Evolutionary conservation across 345 rosid genomes (phyloP).

Genomic region (Corymbia maculata): DNA sequence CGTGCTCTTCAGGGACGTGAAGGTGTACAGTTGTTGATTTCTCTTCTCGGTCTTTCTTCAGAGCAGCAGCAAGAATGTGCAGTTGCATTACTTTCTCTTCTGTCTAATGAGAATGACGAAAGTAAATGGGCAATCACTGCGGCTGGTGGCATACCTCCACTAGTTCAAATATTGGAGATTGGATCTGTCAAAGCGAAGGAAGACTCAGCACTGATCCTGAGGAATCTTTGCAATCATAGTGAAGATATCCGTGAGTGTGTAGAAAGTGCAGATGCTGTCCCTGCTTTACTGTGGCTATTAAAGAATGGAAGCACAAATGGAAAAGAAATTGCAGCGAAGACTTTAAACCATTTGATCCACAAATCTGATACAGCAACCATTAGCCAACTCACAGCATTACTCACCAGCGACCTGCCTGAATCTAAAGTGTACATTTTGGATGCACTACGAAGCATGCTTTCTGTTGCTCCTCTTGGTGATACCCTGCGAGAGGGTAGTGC

Average conservation of each 20-base stretch:
- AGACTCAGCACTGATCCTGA: conserved; percentile 92
- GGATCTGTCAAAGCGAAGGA: conserved; percentile 99
- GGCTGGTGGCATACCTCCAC: conserved; percentile 99
- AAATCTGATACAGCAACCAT: conserved; percentile 97
- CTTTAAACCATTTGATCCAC: conserved; percentile 90
- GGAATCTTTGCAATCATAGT: conserved; percentile 98
- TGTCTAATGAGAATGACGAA: conserved; percentile 95
- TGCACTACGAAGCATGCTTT: conserved; percentile 93
- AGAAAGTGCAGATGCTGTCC: conserved; percentile 99
- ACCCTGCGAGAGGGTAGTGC: conserved; percentile 93
- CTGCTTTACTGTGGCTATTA: conserved; percentile 95
- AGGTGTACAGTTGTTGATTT: conserved; percentile 92
- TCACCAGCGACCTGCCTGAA: conserved; percentile 96
- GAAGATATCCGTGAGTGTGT: conserved; percentile 99
- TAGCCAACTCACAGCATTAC: conserved; percentile 91
- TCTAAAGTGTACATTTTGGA: conserved; percentile 91
- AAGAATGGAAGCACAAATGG: conserved; percentile 97
- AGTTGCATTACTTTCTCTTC: conserved; percentile 90
- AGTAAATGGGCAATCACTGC: conserved; percentile 99
- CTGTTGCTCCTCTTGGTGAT: conserved; percentile 71
- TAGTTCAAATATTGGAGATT: conserved; percentile 94
- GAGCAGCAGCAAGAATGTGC: conserved; percentile 99
- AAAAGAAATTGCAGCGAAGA: conserved; percentile 97
- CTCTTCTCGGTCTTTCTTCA: conserved; percentile 98
- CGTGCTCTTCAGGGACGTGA: conserved; percentile 96